Conservation (phyloP, 148 eudicot genomes). For the Nepenthes mirabilis region DNA sequence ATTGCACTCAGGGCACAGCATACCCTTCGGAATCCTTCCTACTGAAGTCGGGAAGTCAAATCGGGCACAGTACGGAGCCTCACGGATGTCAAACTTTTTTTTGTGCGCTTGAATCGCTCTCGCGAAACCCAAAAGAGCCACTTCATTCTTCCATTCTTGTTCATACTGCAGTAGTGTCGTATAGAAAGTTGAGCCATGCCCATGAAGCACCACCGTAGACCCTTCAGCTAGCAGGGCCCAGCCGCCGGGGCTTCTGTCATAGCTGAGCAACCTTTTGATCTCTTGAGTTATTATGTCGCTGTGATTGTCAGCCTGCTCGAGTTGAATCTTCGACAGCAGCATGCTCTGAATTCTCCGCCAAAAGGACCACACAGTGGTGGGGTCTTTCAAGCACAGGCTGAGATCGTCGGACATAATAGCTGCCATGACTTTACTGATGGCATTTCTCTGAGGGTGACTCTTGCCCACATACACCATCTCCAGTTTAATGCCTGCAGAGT, state of each 20-base stretch:
- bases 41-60: slow-evolving; percentile 14
- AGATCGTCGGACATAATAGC: slow-evolving; percentile 10
- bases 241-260: slow-evolving; percentile 19
- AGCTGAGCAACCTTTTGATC: slow-evolving; percentile 27
- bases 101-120: neutral
- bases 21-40: slow-evolving; percentile 14
- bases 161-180: neutral
- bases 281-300: slow-evolving; percentile 21
- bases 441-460: slow-evolving; percentile 6
- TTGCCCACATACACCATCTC: slow-evolving; percentile 52
- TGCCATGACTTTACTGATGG: neutral
- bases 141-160: neutral
- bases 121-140: neutral
- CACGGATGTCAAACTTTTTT: slow-evolving; percentile 3
- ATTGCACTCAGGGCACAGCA: slow-evolving; percentile 27
- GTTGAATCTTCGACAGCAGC: slow-evolving; percentile 49
- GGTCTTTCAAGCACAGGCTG: slow-evolving; percentile 40
- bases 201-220: slow-evolving; percentile 9
- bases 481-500: slow-evolving; percentile 11
- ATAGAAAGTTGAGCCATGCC: slow-evolving; percentile 2
- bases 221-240: slow-evolving; percentile 32
- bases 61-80: slow-evolving; percentile 11
- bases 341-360: slow-evolving; percentile 63
- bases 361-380: slow-evolving; percentile 38
- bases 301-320: slow-evolving; percentile 18